Base-by-base conservation (phyloP, 192 early-diverging fungal species). In the Coemansia sp. region DNA sequence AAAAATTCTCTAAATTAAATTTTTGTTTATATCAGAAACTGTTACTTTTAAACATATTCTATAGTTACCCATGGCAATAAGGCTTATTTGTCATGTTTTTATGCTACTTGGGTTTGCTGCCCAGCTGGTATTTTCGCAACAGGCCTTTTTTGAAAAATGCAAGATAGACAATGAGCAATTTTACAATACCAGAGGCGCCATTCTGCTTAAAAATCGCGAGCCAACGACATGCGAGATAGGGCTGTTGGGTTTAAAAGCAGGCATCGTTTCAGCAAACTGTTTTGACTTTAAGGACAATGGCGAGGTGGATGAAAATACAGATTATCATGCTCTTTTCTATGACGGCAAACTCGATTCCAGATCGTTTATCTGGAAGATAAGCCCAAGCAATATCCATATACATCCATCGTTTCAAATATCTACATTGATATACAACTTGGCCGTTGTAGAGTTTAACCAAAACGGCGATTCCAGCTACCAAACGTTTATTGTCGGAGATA, bases 141-240 rank as follows among this genome's bases (percentile, higher is more conserved):
- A 48, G 17, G 4, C 3, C 14, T 48, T 56, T 1, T 15, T 56
- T 56, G 20, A 5, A 18, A 56, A 56, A 22, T 32, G 55, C 32
- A 35, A 34, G 34, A 28, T 57, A 32, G 28, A 28, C 22, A 35
- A 8, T 3, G 22, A 57, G 5, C 2, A 3, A 11, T 57, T 34
- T 28, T 57, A 34, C 55, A 34, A 33, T 3, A 14, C 33, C 4
- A 8, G 55, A 34, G 55, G 55, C 11, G 55, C 55, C 5, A 57
- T 57, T 34, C 55, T 57, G n/a, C 32, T 35, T 11, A 57, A 57
- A 35, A 8, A 57, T 9, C 9, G 18, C 4, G 18, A 57, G 12
- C 55, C n/a, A 32, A 57, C 55, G 5, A 34, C 55, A 6, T 57
- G 55, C 55, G 55, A 57, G 55, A 57, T 57, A 34, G 55, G 55